A percentile compares a stretch with the other conserved stretches of the same genome.
Conservation (phyloP, 2,329 filamentous ascomycete species). For the Colletotrichum sublineola region DNA sequence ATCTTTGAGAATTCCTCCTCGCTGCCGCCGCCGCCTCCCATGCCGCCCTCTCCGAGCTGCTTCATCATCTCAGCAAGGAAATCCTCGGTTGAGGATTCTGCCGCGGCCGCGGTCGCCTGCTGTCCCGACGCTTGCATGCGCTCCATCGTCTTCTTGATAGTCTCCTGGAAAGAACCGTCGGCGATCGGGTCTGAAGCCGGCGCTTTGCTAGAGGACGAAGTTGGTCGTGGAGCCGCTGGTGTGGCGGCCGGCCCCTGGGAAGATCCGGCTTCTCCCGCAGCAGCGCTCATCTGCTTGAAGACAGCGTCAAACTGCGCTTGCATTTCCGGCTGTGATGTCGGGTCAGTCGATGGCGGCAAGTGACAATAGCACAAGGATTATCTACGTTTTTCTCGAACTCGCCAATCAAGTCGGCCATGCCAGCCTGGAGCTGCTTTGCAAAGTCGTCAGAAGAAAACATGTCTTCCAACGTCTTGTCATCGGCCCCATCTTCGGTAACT, state of each 20-base stretch:
- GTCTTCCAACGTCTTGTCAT: slow-evolving; percentile 53
- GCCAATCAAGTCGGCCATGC: slow-evolving; percentile 87
- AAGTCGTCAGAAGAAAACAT: slow-evolving; percentile 80
- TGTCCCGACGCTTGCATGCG: slow-evolving; percentile 93
- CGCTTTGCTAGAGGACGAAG: slow-evolving; percentile 43
- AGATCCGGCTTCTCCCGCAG: slow-evolving; percentile 52
- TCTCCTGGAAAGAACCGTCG: slow-evolving; percentile 87
- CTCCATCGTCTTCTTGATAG: slow-evolving; percentile 93
- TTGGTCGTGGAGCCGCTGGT: slow-evolving; percentile 46
- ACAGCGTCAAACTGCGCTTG: slow-evolving; percentile 83
- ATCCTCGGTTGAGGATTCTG: slow-evolving; percentile 78
- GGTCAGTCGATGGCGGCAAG: slow-evolving; percentile 2
- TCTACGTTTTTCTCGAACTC: slow-evolving; percentile 68
- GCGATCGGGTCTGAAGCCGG: slow-evolving; percentile 53
- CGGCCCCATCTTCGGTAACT: slow-evolving; percentile 43
- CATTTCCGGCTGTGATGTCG: slow-evolving; percentile 71
- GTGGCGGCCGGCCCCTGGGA: slow-evolving; percentile 44
- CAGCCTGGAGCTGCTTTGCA: slow-evolving; percentile 85
- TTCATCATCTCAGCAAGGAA: slow-evolving; percentile 93
- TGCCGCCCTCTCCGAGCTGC: slow-evolving; percentile 78
- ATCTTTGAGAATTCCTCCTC: slow-evolving; percentile 96
- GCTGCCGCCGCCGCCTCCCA: slow-evolving; percentile 64
- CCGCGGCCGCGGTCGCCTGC: slow-evolving; percentile 83
- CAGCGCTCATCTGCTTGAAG: slow-evolving; percentile 77
- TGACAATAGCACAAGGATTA: background rate